These are phyloP conservation scores for Bryum argenteum DNA, from an alignment of 225 moss, liverwort and hornwort genomes.

Conservation along the genomic window DNA sequence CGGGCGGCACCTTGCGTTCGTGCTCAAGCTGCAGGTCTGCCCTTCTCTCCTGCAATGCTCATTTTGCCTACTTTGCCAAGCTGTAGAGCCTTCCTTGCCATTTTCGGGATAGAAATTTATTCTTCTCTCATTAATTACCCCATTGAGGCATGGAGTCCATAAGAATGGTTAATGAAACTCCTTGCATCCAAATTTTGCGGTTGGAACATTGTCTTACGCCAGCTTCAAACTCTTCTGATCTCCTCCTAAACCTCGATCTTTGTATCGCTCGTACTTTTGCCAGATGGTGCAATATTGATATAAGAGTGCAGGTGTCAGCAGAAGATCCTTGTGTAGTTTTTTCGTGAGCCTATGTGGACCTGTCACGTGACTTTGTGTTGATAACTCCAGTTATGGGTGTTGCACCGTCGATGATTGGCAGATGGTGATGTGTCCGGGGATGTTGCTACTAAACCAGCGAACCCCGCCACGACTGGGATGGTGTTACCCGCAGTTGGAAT, in stretches of 20 bases:
- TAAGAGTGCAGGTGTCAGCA: neutral
- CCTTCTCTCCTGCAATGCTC: slow-evolving; percentile 18
- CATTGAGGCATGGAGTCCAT: slow-evolving; percentile 1
- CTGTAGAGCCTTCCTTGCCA: neutral
- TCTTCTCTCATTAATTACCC: slow-evolving; percentile 2
- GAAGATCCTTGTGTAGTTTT: neutral
- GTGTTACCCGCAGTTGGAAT: slow-evolving; percentile 77
- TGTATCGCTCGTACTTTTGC: neutral
- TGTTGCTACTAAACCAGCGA: slow-evolving; percentile 43
- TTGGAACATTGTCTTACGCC: neutral
- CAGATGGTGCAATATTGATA: neutral
- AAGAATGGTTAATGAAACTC: neutral
- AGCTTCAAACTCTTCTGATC: neutral
- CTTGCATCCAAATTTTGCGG: neutral
- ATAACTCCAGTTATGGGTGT: slow-evolving; percentile 21
- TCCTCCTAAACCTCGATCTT: neutral
- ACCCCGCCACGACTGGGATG: slow-evolving; percentile 56
- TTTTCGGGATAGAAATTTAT: neutral
- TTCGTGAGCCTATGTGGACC: neutral
- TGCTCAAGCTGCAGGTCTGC: slow-evolving; percentile 59
- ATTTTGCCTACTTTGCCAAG: neutral
- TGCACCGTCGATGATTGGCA: slow-evolving; percentile 29
- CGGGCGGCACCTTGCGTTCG: slow-evolving; percentile 35
- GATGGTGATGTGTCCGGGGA: slow-evolving; percentile 65
- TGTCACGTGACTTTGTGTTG: neutral